Conservation (phyloP, 352 stramenopile species). For the Albugo laibachii region DNA sequence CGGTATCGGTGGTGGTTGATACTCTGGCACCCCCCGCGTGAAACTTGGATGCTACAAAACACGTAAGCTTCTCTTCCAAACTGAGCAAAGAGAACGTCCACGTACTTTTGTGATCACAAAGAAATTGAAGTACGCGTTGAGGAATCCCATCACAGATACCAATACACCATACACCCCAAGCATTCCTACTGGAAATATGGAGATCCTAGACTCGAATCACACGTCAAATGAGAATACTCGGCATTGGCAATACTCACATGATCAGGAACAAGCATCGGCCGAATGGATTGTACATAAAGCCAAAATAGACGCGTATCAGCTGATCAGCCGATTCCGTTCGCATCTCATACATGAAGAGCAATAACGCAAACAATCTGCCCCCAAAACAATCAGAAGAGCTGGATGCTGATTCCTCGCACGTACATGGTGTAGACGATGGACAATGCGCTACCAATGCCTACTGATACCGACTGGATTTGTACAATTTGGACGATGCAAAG, state of each 20-base stretch:
- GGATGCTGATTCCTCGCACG: slow-evolving; percentile 1
- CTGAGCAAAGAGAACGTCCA: neutral
- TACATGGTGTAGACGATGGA: slow-evolving; percentile 79
- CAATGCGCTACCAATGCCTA: slow-evolving; percentile 47
- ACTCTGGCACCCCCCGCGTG: slow-evolving; percentile 64
- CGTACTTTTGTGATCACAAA: slow-evolving; percentile 72
- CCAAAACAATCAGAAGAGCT: neutral
- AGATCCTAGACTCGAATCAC: slow-evolving; percentile 28
- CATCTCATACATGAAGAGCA: slow-evolving; percentile 70
- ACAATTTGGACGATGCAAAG: slow-evolving; percentile 52
- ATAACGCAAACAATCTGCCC: slow-evolving; percentile 57
- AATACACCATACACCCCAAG: slow-evolving; percentile 59
- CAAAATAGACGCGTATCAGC: slow-evolving; percentile 55
- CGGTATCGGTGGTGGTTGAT: slow-evolving; percentile 37
- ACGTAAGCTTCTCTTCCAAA: neutral
- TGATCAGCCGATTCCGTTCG: slow-evolving; percentile 45
- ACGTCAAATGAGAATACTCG: neutral
- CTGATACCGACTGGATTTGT: slow-evolving; percentile 35
- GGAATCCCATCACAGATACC: slow-evolving; percentile 51
- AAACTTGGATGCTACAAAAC: slow-evolving; percentile 43
- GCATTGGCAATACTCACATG: slow-evolving; percentile 24
- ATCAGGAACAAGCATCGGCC: slow-evolving; percentile 67
- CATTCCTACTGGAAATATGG: slow-evolving; percentile 79
- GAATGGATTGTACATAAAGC: slow-evolving; percentile 81
- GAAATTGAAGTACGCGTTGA: slow-evolving; percentile 79